These are phyloP conservation scores for Coriolopsis trogii DNA, from an alignment of 1,284 basidiomycete genomes.

Conservation along the genomic window DNA sequence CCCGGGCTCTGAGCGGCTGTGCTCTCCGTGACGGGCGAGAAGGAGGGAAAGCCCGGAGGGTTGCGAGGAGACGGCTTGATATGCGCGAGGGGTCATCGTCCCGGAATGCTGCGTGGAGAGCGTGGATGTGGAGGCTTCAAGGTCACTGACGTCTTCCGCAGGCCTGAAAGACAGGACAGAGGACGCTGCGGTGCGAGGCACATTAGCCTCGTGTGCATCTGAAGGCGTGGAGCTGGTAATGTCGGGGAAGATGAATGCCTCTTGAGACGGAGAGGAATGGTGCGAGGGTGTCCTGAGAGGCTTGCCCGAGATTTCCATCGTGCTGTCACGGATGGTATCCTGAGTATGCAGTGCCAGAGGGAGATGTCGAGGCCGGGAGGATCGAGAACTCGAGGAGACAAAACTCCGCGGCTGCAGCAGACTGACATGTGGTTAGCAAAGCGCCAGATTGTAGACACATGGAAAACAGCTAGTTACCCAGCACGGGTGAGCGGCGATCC, in stretches of 20 bases:
- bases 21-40: slow-evolving; percentile 33
- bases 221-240: slow-evolving; percentile 18
- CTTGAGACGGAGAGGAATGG: slow-evolving; percentile 19
- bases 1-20: slow-evolving; percentile 8
- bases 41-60: slow-evolving; percentile 49
- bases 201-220: slow-evolving; percentile 12
- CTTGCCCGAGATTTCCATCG: slow-evolving; percentile 65
- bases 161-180: slow-evolving; percentile 30
- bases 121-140: slow-evolving; percentile 39
- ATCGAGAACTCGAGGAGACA: slow-evolving; percentile 34
- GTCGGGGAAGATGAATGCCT: slow-evolving; percentile 45
- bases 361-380: slow-evolving; percentile 29
- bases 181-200: slow-evolving; percentile 27
- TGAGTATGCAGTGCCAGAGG: slow-evolving; percentile 49
- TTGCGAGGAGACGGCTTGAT: slow-evolving; percentile 24
- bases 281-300: slow-evolving; percentile 36
- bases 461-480: slow-evolving; percentile 6
- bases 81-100: slow-evolving; percentile 25
- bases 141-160: slow-evolving; percentile 26
- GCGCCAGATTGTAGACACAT: not conserved
- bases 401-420: slow-evolving; percentile 40
- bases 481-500: slow-evolving; percentile 21
- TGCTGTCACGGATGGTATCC: slow-evolving; percentile 64
- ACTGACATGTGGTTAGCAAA: slow-evolving; percentile 16
- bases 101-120: slow-evolving; percentile 29